Evolutionary conservation across 2,329 filamentous ascomycete species (phyloP), one percentile per base, ranked within the genome.

Genomic region (Trichoderma arundinaceum): DNA sequence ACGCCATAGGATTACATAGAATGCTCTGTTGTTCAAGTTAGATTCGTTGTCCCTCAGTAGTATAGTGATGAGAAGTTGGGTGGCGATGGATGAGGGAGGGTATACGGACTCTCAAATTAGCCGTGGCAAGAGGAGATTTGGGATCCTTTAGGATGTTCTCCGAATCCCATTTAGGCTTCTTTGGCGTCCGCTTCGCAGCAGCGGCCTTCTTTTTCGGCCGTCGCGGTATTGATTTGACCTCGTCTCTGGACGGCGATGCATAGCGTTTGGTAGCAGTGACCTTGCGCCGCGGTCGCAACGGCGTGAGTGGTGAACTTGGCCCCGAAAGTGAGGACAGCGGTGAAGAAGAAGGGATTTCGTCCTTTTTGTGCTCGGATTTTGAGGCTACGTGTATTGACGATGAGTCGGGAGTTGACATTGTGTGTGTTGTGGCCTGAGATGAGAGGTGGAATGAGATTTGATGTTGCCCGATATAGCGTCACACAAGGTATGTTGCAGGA

Each of bases 41-140:
- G 22, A 28, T 28, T 28, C 4, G 22, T 28, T 28, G 22, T 28
- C 22, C 4, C 22, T 28, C 22, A 28, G 22, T 28, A 28, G 4
- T 28, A 28, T 3, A 28, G 4, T 28, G 22, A 28, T 28, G 22
- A 28, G 22, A 28, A 28, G 22, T 28, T 28, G 22, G 22, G 22
- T 28, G n/a, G 2, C 9, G 38, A 19, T 9, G 19, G 10, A 28
- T 28, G 22, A 4, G n/a, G n/a, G n/a, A n/a, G n/a, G n/a, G n/a
- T n/a, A n/a, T n/a, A 71, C 73, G 64, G 57, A 80, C 79, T 60
- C 78, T 71, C 10, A 81, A 68, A 63, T 80, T 76, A 6, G 77
- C 77, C 15, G 70, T 73, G 15, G 77, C 78, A 1, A 81, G 68
- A 32, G 78, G 78, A 2, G 79, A 81, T 33, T 76, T 79, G 1